These are phyloP conservation scores for Penicillium sclerotiorum DNA, from an alignment of 2,329 filamentous ascomycete genomes.

Conservation along the genomic window DNA sequence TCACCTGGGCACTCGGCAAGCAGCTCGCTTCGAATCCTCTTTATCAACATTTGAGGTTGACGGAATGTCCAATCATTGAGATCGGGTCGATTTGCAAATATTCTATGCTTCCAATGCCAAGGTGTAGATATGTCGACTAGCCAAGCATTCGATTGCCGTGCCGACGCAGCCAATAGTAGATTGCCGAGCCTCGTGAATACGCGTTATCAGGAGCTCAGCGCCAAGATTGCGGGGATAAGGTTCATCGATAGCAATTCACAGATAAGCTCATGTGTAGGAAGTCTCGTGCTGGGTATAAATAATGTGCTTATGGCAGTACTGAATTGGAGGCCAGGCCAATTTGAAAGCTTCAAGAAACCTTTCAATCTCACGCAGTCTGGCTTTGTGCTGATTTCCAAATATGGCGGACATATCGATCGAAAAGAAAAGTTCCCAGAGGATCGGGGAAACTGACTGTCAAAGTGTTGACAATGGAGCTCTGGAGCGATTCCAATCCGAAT, in stretches of 20 bases:
- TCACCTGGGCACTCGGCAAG: too few species aligned
- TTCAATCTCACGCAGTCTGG: background rate
- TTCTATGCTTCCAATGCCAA: too few species aligned
- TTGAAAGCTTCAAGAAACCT: too few species aligned
- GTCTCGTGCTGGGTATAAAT: too few species aligned
- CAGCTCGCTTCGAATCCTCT: too few species aligned
- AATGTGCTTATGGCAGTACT: too few species aligned
- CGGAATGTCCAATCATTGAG: background rate
- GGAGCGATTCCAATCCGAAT: constrained; percentile 13
- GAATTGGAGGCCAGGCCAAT: too few species aligned
- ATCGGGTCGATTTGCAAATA: too few species aligned
- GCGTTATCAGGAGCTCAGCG: constrained; percentile 6
- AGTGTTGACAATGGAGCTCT: constrained; percentile 16
- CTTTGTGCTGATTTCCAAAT: background rate
- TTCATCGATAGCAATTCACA: background rate
- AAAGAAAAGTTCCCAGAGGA: background rate
- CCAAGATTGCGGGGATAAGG: constrained; percentile 14
- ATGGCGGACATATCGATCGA: background rate
- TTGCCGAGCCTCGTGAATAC: background rate
- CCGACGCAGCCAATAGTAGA: constrained; percentile 24
- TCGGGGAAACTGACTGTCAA: background rate
- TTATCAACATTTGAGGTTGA: too few species aligned
- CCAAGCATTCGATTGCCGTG: constrained; percentile 17
- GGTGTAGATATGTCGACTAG: background rate
- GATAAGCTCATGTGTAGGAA: too few species aligned